Percentiles rank a stretch among this genome's conserved stretches.
Evolutionary conservation across 306 rosid genomes (phyloP).

Genomic region (Cicer bijugum): DNA sequence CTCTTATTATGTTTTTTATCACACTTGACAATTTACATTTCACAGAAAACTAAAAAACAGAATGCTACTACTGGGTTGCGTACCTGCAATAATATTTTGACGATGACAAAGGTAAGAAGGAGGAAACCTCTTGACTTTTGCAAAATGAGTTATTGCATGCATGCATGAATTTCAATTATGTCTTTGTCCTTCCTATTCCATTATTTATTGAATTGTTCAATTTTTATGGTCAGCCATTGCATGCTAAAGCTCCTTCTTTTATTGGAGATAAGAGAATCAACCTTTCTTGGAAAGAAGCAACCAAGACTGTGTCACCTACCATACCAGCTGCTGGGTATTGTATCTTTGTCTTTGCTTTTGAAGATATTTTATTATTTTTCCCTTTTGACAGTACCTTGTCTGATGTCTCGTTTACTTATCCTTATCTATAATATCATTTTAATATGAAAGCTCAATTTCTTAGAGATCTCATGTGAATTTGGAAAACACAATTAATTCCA

Average conservation of each 20-base stretch:
- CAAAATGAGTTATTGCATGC: constrained; percentile 13
- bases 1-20: background rate
- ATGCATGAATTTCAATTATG: background rate
- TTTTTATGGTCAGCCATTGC: constrained; percentile 53
- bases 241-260: constrained; percentile 78
- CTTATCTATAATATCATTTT: background rate
- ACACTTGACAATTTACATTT: constrained; percentile 37
- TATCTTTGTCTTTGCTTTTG: constrained; percentile 28
- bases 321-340: constrained; percentile 69
- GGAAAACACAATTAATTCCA: constrained; percentile 24
- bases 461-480: constrained; percentile 5
- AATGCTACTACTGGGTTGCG: constrained; percentile 93
- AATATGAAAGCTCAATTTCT: background rate
- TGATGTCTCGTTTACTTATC: no score
- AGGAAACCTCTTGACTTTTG: constrained; percentile 14
- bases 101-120: constrained; percentile 78
- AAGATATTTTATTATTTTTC: constrained; percentile 16
- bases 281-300: constrained; percentile 92
- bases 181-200: background rate
- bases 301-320: constrained; percentile 59
- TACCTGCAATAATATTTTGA: constrained; percentile 88
- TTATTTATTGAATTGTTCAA: constrained; percentile 22
- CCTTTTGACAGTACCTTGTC: background rate
- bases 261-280: constrained; percentile 87
- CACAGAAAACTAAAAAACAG: constrained; percentile 89